Conservation (phyloP, 768 basidiomycete genomes). For the Termitomyces sp. region DNA sequence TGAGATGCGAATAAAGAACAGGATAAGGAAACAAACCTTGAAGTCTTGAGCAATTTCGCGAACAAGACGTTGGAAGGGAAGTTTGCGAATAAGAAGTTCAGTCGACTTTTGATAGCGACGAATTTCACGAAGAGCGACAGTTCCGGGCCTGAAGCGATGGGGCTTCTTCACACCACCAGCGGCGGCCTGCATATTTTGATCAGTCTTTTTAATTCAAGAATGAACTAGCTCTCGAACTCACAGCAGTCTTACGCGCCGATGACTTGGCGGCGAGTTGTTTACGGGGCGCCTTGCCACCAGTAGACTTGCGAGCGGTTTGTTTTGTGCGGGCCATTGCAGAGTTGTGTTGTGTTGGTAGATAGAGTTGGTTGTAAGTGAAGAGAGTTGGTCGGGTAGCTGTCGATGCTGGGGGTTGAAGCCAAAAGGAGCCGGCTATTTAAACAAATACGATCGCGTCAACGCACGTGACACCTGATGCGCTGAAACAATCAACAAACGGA, state of each 20-base stretch:
- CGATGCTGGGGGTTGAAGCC: too few relatives aligned
- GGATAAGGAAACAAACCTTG: constrained; percentile 45
- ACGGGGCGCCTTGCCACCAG: constrained; percentile 71
- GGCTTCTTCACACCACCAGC: constrained; percentile 94
- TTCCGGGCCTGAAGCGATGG: constrained; percentile 79
- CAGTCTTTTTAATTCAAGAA: background rate
- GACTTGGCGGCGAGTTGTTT: constrained; percentile 70
- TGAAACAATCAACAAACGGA: constrained; percentile 35
- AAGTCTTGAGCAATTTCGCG: constrained; percentile 91
- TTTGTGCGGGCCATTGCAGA: constrained; percentile 69
- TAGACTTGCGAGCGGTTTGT: constrained; percentile 86
- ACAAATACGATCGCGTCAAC: constrained; percentile 18
- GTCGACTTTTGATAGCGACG: constrained; percentile 86
- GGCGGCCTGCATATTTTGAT: constrained; percentile 27
- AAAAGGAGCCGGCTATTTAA: constrained; percentile 18
- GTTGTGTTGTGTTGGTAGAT: constrained; percentile 10
- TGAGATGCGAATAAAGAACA: constrained; percentile 1
- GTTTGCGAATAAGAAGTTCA: constrained; percentile 81
- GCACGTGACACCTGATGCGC: constrained; percentile 34
- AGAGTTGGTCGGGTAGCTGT: background rate
- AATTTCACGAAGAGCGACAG: constrained; percentile 88
- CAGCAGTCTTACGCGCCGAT: constrained; percentile 55
- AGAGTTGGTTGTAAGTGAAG: background rate
- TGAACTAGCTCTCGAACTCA: constrained; percentile 19
- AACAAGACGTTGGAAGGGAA: constrained; percentile 87